phyloP scores from a whole-genome alignment of 139 green algal species.

The Tetraselmis striata region DNA sequence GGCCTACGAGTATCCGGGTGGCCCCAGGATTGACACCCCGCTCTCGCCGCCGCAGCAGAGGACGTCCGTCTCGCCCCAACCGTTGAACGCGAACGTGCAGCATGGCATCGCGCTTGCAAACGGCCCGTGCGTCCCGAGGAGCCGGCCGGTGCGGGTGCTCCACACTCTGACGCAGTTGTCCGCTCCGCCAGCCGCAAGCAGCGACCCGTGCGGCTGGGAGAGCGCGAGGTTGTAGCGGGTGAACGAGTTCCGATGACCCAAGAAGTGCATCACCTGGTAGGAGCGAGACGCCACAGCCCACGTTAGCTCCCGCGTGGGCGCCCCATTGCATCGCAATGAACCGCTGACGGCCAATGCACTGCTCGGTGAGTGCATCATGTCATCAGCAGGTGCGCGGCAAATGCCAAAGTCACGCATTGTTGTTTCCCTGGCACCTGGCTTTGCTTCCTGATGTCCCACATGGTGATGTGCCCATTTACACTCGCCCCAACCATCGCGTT shows the following conservation, averaged over 20 bases:
- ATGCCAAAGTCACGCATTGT: background rate
- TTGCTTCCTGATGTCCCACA: background rate
- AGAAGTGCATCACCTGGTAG: background rate
- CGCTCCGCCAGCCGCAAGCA: background rate
- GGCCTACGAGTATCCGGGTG: too few species aligned
- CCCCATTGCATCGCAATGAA: background rate
- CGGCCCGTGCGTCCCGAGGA: background rate
- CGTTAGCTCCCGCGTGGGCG: background rate
- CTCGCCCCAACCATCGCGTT: background rate
- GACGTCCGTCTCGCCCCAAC: background rate
- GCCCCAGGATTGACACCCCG: background rate
- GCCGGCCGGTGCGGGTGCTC: background rate
- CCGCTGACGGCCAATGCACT: too few species aligned
- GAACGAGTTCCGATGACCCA: background rate
- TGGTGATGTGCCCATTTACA: background rate
- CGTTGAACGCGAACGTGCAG: background rate
- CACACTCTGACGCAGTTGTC: background rate
- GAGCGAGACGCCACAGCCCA: background rate
- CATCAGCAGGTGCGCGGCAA: background rate
- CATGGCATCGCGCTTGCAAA: background rate
- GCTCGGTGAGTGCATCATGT: background rate
- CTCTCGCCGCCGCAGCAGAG: background rate
- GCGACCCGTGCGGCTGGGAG: background rate
- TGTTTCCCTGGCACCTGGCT: background rate
- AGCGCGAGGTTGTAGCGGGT: background rate